Evolutionary conservation across 306 rosid species (phyloP).

Genomic region (Vigna reflexopilosa): DNA sequence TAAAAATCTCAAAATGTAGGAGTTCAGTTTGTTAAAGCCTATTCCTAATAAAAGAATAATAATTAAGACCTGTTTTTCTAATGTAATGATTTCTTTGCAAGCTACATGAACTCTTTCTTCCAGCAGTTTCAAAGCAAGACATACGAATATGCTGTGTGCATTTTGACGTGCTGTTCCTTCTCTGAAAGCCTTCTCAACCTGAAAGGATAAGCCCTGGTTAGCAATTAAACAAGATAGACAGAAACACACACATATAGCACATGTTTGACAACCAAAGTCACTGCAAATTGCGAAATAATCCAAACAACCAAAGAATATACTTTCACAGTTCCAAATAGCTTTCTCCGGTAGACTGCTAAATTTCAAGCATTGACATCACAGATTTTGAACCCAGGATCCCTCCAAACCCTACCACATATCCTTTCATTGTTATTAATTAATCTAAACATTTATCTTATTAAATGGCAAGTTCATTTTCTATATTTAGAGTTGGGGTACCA

Average conservation of each 20-base stretch:
- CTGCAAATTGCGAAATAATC: constrained; percentile 8
- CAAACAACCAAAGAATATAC: constrained; percentile 12
- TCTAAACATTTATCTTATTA: constrained; percentile 17
- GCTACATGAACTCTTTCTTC: constrained; percentile 98
- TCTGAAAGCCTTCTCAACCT: constrained; percentile 99
- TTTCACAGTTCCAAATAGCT: neutral
- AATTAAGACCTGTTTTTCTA: constrained; percentile 88
- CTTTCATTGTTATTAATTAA: constrained; percentile 15
- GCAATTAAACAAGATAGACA: constrained; percentile 33
- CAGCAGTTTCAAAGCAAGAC: constrained; percentile 91
- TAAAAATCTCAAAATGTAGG: constrained; percentile 35
- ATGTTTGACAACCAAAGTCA: constrained; percentile 2
- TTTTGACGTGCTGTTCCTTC: constrained; percentile 99
- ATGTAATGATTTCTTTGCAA: constrained; percentile 94
- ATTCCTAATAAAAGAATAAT: constrained; percentile 41
- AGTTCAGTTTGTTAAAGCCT: neutral
- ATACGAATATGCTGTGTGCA: constrained; percentile 97
- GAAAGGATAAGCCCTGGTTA: constrained; percentile 52
- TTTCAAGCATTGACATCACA: neutral
- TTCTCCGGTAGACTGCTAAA: neutral
- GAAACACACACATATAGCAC: too few relatives aligned
- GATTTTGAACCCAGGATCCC: constrained; percentile 16
- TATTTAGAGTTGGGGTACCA: neutral
- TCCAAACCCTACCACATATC: constrained; percentile 1
- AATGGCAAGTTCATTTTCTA: constrained; percentile 2